Evolutionary conservation across 129 eudicot species (phyloP).

Genomic region (Silybum marianum): DNA sequence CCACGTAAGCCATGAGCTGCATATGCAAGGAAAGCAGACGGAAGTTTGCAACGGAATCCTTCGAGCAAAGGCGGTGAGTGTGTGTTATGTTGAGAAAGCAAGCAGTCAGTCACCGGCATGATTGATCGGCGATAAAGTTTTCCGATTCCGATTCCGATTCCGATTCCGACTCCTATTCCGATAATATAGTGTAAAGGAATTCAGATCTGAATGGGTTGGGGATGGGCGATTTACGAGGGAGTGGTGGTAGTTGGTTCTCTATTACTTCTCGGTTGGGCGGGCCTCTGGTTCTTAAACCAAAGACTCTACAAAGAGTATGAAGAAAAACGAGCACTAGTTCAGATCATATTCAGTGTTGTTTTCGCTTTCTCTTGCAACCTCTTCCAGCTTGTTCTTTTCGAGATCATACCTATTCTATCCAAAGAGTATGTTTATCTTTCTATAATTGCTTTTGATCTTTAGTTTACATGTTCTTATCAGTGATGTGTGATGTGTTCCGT

Average conservation of each 20-base stretch:
- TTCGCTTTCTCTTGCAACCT: slow-evolving; percentile 95
- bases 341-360: slow-evolving; percentile 96
- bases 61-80: slow-evolving; percentile 12
- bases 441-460: not conserved
- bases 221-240: slow-evolving; percentile 80
- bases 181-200: not conserved
- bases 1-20: slow-evolving; percentile 23
- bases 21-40: slow-evolving; percentile 22
- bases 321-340: slow-evolving; percentile 85
- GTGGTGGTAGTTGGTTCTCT: slow-evolving; percentile 74
- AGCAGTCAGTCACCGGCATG: slow-evolving; percentile 13
- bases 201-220: slow-evolving; percentile 73
- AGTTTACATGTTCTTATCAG: not conserved
- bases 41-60: slow-evolving; percentile 9
- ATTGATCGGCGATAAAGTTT: slow-evolving; percentile 15
- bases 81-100: not conserved
- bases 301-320: slow-evolving; percentile 92
- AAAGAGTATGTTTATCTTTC: slow-evolving; percentile 63
- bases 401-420: slow-evolving; percentile 93
- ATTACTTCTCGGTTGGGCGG: slow-evolving; percentile 78
- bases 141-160: not conserved
- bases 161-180: slow-evolving; percentile 19
- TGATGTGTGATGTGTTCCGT: not conserved
- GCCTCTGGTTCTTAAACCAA: slow-evolving; percentile 88
- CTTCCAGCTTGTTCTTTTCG: slow-evolving; percentile 93